Conservation (phyloP, 257 asterid genomes). For the Capsicum rhomboideum region DNA sequence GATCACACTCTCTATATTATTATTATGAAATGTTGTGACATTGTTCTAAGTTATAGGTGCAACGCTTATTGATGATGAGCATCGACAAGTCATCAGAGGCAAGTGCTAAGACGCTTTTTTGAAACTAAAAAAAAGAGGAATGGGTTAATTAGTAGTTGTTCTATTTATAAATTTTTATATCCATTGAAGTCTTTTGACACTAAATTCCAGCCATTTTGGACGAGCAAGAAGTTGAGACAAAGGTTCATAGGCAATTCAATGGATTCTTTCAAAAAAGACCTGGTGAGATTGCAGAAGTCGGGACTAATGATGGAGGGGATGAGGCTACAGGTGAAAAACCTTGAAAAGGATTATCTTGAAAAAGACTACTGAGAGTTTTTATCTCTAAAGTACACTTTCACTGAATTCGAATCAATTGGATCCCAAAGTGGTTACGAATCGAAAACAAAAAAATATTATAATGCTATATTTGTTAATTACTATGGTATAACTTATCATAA, state of each 20-base stretch:
- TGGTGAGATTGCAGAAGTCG: slow-evolving; percentile 73
- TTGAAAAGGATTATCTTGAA: slow-evolving; percentile 21
- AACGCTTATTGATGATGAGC: slow-evolving; percentile 53
- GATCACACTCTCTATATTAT: too few species aligned
- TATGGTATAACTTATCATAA: too few species aligned
- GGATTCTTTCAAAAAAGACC: slow-evolving; percentile 95
- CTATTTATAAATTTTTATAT: too few species aligned
- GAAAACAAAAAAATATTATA: too few species aligned
- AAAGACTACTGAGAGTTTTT: not conserved
- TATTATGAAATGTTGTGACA: too few species aligned
- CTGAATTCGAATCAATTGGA: too few species aligned
- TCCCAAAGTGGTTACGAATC: too few species aligned
- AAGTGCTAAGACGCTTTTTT: slow-evolving; percentile 40
- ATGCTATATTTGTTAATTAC: too few species aligned
- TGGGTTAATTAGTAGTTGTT: slow-evolving; percentile 50
- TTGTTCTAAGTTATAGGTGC: not conserved
- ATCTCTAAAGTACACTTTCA: too few species aligned
- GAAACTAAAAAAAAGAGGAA: slow-evolving; percentile 44
- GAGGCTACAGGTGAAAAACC: slow-evolving; percentile 21
- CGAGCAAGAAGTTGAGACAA: slow-evolving; percentile 54
- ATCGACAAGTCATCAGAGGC: slow-evolving; percentile 71
- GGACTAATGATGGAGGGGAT: slow-evolving; percentile 19
- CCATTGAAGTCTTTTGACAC: not conserved
- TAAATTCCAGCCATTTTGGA: not conserved
- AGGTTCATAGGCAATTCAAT: slow-evolving; percentile 67